Percentiles rank a stretch among this genome's conserved stretches.
Conservation (phyloP, 768 basidiomycete genomes). For the Crassisporium funariophilum region DNA sequence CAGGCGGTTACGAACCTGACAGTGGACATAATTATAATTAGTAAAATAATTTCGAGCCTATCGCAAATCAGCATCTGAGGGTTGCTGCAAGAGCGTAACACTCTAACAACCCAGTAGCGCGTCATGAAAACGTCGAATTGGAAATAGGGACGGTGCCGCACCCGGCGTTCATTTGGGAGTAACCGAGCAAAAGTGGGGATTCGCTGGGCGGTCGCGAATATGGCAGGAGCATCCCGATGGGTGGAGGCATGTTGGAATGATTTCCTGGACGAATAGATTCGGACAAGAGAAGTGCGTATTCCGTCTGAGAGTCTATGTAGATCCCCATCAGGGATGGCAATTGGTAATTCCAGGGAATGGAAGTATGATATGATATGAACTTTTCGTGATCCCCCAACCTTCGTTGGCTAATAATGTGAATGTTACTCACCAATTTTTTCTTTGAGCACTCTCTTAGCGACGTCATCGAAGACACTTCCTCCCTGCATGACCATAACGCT, state of each 20-base stretch:
- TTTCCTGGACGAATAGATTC: slow-evolving; percentile 67
- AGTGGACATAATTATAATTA: too few relatives aligned
- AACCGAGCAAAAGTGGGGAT: too few relatives aligned
- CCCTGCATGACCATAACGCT: slow-evolving; percentile 97
- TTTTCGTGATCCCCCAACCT: slow-evolving; percentile 83
- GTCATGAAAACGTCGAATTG: too few relatives aligned
- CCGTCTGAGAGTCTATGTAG: slow-evolving; percentile 56
- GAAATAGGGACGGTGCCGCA: too few relatives aligned
- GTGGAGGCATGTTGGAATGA: slow-evolving; percentile 35
- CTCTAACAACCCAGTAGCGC: too few relatives aligned
- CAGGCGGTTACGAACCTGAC: too few relatives aligned
- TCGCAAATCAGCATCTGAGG: too few relatives aligned
- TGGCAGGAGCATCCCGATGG: slow-evolving; percentile 51
- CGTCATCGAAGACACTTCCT: slow-evolving; percentile 88
- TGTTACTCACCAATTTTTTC: slow-evolving; percentile 60
- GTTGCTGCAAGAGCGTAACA: too few relatives aligned
- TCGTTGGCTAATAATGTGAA: slow-evolving; percentile 61
- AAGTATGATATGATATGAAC: slow-evolving; percentile 84
- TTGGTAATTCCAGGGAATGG: slow-evolving; percentile 61
- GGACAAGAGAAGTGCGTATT: slow-evolving; percentile 68
- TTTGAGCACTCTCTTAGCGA: slow-evolving; percentile 86
- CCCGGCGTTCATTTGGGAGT: too few relatives aligned
- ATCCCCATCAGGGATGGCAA: slow-evolving; percentile 36
- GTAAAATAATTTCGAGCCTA: too few relatives aligned
- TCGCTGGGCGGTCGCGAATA: slow-evolving; percentile 89